Conservation (phyloP, 73 alveolate species). For the Uronychia setigera region DNA sequence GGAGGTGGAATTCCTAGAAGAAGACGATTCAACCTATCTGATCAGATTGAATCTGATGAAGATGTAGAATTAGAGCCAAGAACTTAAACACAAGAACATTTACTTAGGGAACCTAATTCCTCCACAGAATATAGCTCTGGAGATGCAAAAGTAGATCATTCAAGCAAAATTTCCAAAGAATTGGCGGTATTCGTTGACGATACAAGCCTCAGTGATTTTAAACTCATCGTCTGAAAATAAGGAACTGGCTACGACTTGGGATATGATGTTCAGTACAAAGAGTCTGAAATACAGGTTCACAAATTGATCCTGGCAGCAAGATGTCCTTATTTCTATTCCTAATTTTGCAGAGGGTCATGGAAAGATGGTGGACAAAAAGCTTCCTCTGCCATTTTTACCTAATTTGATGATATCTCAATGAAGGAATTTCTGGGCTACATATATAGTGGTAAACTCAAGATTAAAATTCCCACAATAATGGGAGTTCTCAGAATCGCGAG, state of each 20-base stretch:
- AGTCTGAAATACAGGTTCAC: constrained; percentile 2
- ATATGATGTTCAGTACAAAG: background rate
- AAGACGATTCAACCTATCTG: background rate
- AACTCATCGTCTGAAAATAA: background rate
- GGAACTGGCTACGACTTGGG: background rate
- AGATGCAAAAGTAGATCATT: constrained; percentile 12
- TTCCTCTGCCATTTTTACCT: background rate
- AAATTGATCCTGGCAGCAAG: constrained; percentile 27
- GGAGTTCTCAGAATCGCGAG: constrained; percentile 62
- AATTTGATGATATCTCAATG: constrained; percentile 37
- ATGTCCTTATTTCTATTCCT: constrained; percentile 29
- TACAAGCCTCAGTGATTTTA: constrained; percentile 5
- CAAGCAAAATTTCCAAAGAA: constrained; percentile 16
- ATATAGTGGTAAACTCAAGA: constrained; percentile 44
- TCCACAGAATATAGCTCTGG: too few species aligned
- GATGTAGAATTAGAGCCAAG: background rate
- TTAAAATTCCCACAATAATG: constrained; percentile 42
- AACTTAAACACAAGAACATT: too few species aligned
- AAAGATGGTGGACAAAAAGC: constrained; percentile 1
- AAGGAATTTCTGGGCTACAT: constrained; percentile 40
- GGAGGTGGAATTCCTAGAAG: too few species aligned
- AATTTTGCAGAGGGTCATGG: constrained; percentile 19
- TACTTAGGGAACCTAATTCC: too few species aligned
- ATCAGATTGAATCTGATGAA: background rate
- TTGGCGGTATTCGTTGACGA: constrained; percentile 7